Evolutionary conservation across 1,284 basidiomycete genomes (phyloP).

Genomic region (Meira nashicola): DNA sequence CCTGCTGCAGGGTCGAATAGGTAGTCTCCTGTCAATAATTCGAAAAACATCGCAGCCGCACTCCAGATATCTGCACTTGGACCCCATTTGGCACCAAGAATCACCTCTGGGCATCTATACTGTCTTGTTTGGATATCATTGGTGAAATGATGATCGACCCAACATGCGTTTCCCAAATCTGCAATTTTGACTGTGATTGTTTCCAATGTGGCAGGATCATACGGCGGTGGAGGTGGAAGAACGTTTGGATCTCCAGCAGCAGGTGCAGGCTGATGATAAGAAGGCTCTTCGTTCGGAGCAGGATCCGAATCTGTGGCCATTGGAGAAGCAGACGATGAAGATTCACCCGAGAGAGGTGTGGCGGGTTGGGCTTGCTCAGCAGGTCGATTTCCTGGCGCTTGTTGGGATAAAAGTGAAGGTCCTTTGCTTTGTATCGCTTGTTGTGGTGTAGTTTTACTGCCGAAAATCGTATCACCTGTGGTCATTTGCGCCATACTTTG

Average conservation of each 20-base stretch:
- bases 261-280: slow-evolving; percentile 53
- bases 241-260: slow-evolving; percentile 59
- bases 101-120: slow-evolving; percentile 95
- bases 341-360: slow-evolving; percentile 10
- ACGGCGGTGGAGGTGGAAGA: slow-evolving; percentile 59
- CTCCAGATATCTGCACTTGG: slow-evolving; percentile 94
- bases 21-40: slow-evolving; percentile 78
- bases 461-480: slow-evolving; percentile 58
- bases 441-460: slow-evolving; percentile 59
- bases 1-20: slow-evolving; percentile 83
- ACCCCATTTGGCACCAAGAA: slow-evolving; percentile 92
- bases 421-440: slow-evolving; percentile 57
- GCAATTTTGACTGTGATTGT: slow-evolving; percentile 98
- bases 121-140: slow-evolving; percentile 96
- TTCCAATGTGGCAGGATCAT: slow-evolving; percentile 63
- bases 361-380: slow-evolving; percentile 14
- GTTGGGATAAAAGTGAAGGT: slow-evolving; percentile 75
- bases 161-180: slow-evolving; percentile 89
- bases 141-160: slow-evolving; percentile 87
- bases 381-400: slow-evolving; percentile 56
- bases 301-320: slow-evolving; percentile 19
- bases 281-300: neutral
- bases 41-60: slow-evolving; percentile 82
- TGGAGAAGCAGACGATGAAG: slow-evolving; percentile 36
- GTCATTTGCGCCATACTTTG: slow-evolving; percentile 65